phyloP scores from a whole-genome alignment of 2,329 filamentous ascomycete species.

The Beauveria varroae region DNA sequence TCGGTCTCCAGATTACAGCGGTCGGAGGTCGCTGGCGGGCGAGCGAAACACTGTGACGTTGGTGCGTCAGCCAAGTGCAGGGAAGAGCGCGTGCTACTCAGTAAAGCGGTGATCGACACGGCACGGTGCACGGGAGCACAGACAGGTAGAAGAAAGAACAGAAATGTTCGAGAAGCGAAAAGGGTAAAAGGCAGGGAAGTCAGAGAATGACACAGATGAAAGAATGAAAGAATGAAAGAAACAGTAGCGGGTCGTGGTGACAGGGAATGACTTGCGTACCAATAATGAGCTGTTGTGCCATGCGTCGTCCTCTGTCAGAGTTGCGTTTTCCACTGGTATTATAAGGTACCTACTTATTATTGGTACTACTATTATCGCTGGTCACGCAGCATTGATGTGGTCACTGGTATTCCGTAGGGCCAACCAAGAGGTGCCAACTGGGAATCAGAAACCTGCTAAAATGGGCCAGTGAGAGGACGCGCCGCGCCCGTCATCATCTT shows the following conservation, averaged over 20 bases:
- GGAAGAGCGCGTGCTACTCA: neutral
- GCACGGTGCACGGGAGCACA: neutral
- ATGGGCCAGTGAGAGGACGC: neutral
- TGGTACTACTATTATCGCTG: too few relatives aligned
- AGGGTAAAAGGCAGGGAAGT: neutral
- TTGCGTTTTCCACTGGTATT: too few relatives aligned
- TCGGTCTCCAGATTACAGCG: neutral
- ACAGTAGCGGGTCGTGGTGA: neutral
- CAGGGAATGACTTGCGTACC: neutral
- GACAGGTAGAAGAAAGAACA: neutral
- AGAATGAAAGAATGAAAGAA: neutral
- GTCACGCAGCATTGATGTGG: too few relatives aligned
- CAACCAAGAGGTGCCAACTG: neutral
- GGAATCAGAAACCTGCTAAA: neutral
- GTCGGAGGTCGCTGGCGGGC: neutral
- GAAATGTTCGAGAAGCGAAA: too few relatives aligned
- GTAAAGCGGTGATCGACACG: neutral
- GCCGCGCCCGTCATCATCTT: neutral
- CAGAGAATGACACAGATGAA: neutral
- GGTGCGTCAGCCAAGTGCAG: constrained; percentile 8
- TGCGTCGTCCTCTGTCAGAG: neutral
- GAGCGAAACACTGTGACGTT: constrained; percentile 6
- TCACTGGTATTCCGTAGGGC: neutral
- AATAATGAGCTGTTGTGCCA: neutral
- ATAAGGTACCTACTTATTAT: too few relatives aligned